phyloP scores from a whole-genome alignment of 768 basidiomycete species.

The Suillus lakei region DNA sequence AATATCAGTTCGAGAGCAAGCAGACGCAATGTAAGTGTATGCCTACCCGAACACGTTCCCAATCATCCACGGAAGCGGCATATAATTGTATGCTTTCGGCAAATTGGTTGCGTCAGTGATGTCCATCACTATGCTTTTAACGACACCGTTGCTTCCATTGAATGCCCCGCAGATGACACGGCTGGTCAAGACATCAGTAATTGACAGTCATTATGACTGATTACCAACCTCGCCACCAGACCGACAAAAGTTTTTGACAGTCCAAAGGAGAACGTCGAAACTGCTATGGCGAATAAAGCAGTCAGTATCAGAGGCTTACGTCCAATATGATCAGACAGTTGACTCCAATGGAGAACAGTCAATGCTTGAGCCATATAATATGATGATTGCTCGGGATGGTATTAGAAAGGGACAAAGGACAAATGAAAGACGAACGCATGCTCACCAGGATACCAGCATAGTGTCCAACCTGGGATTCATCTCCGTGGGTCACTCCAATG shows the following conservation, averaged over 20 bases:
- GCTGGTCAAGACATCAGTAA: slow-evolving; percentile 18
- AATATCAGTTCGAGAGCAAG: neutral
- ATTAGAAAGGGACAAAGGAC: slow-evolving; percentile 6
- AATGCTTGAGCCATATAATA: slow-evolving; percentile 51
- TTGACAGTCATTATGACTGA: neutral
- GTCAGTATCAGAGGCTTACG: slow-evolving; percentile 54
- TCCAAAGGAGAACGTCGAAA: slow-evolving; percentile 67
- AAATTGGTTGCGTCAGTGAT: slow-evolving; percentile 66
- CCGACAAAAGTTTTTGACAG: slow-evolving; percentile 61
- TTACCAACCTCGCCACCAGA: slow-evolving; percentile 57
- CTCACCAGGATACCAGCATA: slow-evolving; percentile 54
- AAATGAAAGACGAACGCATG: slow-evolving; percentile 7
- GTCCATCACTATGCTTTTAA: slow-evolving; percentile 74
- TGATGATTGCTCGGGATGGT: slow-evolving; percentile 45
- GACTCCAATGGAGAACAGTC: slow-evolving; percentile 52
- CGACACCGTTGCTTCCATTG: slow-evolving; percentile 75
- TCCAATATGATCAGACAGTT: slow-evolving; percentile 51
- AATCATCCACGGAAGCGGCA: slow-evolving; percentile 40
- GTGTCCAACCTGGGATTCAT: slow-evolving; percentile 50
- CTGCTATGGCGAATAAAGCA: slow-evolving; percentile 39
- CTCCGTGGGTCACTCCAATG: slow-evolving; percentile 45
- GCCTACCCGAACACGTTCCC: slow-evolving; percentile 40
- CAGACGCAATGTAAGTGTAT: no score
- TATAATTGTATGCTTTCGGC: slow-evolving; percentile 40
- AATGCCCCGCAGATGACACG: slow-evolving; percentile 73